Conservation (phyloP, 2,329 filamentous ascomycete species). For the Apiospora malaysiana region DNA sequence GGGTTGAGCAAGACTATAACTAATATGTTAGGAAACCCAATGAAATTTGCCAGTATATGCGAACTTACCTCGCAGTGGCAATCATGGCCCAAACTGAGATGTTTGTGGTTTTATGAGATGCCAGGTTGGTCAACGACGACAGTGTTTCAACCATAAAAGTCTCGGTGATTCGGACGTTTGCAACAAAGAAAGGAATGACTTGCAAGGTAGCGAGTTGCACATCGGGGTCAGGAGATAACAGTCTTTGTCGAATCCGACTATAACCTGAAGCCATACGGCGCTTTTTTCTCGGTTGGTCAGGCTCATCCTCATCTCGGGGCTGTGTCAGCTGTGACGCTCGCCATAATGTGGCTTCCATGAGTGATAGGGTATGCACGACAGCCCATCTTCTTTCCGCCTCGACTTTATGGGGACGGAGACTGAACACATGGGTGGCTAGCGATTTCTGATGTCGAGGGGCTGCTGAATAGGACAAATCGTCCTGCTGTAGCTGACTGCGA, state of each 20-base stretch:
- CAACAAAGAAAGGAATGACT: constrained; percentile 62
- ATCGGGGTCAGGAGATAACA: constrained; percentile 51
- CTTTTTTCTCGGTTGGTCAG: constrained; percentile 59
- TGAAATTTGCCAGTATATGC: background rate
- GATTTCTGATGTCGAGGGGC: constrained; percentile 49
- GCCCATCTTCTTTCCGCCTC: constrained; percentile 67
- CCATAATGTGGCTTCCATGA: constrained; percentile 58
- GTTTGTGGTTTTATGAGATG: constrained; percentile 71
- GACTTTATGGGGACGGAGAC: constrained; percentile 57
- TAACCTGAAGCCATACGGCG: constrained; percentile 50
- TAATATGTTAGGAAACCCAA: background rate
- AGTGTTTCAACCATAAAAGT: constrained; percentile 63
- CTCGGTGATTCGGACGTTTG: constrained; percentile 49
- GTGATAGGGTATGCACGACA: constrained; percentile 62
- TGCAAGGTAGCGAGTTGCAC: constrained; percentile 61
- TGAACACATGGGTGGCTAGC: constrained; percentile 57
- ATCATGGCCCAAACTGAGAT: constrained; percentile 84
- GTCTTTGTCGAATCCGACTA: constrained; percentile 55
- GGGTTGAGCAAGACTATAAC: constrained; percentile 52
- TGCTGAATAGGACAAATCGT: constrained; percentile 70
- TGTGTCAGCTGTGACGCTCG: constrained; percentile 33
- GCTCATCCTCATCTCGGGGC: constrained; percentile 28
- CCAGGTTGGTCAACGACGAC: constrained; percentile 60
- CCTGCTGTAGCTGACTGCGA: constrained; percentile 76
- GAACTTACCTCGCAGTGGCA: constrained; percentile 74